Percentiles rank a stretch among this genome's conserved stretches.
These are phyloP conservation scores for Sphaerulina vaccinii DNA, from an alignment of 2,329 filamentous ascomycete genomes.

Conservation along the genomic window DNA sequence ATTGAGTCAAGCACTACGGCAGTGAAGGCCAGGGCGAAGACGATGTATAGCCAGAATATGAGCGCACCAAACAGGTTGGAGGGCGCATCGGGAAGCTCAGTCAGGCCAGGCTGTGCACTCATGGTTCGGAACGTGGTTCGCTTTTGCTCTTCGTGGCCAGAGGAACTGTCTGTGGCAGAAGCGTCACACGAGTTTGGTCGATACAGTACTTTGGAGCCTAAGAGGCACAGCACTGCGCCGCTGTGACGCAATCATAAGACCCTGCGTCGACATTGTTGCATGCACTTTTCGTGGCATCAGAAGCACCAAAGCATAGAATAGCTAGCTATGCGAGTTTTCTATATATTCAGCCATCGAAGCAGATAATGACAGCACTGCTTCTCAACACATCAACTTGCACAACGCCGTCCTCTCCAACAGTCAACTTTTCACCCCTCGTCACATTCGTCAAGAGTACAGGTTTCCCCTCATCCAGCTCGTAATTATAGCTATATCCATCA, in stretches of 20 bases:
- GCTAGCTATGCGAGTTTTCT: not conserved
- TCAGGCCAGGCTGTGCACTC: too few relatives aligned
- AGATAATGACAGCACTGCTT: slow-evolving; percentile 35
- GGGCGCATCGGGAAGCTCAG: too few relatives aligned
- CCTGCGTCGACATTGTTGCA: too few relatives aligned
- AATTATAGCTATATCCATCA: slow-evolving; percentile 62
- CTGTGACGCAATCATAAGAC: too few relatives aligned
- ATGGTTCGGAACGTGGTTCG: too few relatives aligned
- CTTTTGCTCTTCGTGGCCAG: too few relatives aligned
- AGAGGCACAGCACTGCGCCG: too few relatives aligned
- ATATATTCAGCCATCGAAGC: slow-evolving; percentile 5
- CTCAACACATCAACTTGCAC: slow-evolving; percentile 30
- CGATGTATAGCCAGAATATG: slow-evolving; percentile 39
- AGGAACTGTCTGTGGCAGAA: too few relatives aligned
- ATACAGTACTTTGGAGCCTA: too few relatives aligned
- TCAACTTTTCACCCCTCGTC: slow-evolving; percentile 50
- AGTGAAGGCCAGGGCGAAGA: slow-evolving; percentile 32
- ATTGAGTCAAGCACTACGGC: slow-evolving; percentile 24
- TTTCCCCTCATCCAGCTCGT: slow-evolving; percentile 55
- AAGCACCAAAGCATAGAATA: not conserved
- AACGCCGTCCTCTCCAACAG: slow-evolving; percentile 38
- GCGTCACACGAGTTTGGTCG: too few relatives aligned
- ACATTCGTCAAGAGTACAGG: slow-evolving; percentile 57
- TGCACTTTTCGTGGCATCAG: too few relatives aligned
- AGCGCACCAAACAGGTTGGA: slow-evolving; percentile 33